phyloP scores from a whole-genome alignment of 2,329 filamentous ascomycete species.

The Metarhizium humberi region DNA sequence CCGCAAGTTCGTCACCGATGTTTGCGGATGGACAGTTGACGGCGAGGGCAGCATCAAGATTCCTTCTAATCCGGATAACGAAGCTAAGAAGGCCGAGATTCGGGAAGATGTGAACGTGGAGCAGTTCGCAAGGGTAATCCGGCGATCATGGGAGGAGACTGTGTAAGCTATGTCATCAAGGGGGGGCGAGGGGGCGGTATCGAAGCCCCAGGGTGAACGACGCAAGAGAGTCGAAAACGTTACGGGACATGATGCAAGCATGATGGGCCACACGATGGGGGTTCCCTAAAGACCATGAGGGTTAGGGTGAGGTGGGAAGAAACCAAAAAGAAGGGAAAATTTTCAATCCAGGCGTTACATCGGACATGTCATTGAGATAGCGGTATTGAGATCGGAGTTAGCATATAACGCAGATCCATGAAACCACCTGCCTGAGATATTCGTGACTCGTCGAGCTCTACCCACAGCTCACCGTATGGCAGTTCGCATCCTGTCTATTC shows the following conservation, averaged over 20 bases:
- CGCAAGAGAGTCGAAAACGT: constrained; percentile 1
- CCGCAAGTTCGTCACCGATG: constrained; percentile 71
- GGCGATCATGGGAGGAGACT: constrained; percentile 73
- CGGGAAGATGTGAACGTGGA: constrained; percentile 91
- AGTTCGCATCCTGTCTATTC: neutral
- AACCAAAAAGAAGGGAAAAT: constrained; percentile 16
- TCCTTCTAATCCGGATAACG: constrained; percentile 91
- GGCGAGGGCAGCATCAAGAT: constrained; percentile 58
- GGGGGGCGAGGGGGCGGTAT: neutral
- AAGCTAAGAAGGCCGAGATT: constrained; percentile 92
- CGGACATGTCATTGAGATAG: constrained; percentile 26
- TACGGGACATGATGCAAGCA: constrained; percentile 1
- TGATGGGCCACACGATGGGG: constrained; percentile 10
- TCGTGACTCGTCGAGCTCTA: neutral
- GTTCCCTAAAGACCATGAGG: neutral
- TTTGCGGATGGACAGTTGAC: constrained; percentile 79
- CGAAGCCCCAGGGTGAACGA: neutral
- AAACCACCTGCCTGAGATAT: neutral
- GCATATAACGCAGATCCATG: constrained; percentile 16
- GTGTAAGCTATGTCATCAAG: constrained; percentile 13
- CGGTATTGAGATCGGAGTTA: constrained; percentile 22
- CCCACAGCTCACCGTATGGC: too few species aligned
- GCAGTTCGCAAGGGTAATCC: constrained; percentile 71
- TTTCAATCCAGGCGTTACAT: constrained; percentile 23
- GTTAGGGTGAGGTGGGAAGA: constrained; percentile 17